Conservation (phyloP, 2,329 filamentous ascomycete genomes). For the Setomelanomma holmii region DNA sequence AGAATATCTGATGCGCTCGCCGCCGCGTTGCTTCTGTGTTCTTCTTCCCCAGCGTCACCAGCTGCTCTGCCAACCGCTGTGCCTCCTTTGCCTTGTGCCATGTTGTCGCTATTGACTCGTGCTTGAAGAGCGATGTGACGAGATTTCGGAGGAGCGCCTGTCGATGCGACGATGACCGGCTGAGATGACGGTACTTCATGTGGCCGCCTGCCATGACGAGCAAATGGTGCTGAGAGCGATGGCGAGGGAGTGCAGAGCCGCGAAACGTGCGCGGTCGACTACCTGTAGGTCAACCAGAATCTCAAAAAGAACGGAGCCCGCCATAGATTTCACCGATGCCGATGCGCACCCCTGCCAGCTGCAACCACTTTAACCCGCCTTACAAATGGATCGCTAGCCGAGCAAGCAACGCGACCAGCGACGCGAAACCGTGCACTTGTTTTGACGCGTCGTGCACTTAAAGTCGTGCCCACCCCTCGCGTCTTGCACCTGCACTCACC, state of each 20-base stretch:
- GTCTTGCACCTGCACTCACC: slow-evolving; percentile 7
- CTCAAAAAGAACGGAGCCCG: slow-evolving; percentile 36
- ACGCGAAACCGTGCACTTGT: slow-evolving; percentile 25
- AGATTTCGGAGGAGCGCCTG: slow-evolving; percentile 93
- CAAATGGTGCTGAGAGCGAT: slow-evolving; percentile 12
- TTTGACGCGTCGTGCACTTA: slow-evolving; percentile 40
- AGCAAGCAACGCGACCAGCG: slow-evolving; percentile 25
- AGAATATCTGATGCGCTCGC: slow-evolving; percentile 82
- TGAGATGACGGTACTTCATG: slow-evolving; percentile 87
- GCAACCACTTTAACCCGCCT: slow-evolving; percentile 32
- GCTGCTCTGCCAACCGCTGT: slow-evolving; percentile 89
- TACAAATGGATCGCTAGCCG: slow-evolving; percentile 22
- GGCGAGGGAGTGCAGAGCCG: slow-evolving; percentile 4
- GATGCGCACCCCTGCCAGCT: slow-evolving; percentile 9
- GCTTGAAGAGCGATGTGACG: slow-evolving; percentile 90
- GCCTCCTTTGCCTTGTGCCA: slow-evolving; percentile 98
- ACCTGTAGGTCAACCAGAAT: slow-evolving; percentile 6
- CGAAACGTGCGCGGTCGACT: not conserved
- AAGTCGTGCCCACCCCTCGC: slow-evolving; percentile 19
- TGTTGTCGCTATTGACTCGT: slow-evolving; percentile 94
- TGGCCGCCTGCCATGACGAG: slow-evolving; percentile 79
- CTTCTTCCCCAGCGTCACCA: slow-evolving; percentile 92
- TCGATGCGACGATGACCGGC: slow-evolving; percentile 84
- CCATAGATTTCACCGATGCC: slow-evolving; percentile 24
- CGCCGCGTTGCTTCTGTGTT: slow-evolving; percentile 82